phyloP scores from a whole-genome alignment of 495 filamentous ascomycete species.

The Podospora comata region DNA sequence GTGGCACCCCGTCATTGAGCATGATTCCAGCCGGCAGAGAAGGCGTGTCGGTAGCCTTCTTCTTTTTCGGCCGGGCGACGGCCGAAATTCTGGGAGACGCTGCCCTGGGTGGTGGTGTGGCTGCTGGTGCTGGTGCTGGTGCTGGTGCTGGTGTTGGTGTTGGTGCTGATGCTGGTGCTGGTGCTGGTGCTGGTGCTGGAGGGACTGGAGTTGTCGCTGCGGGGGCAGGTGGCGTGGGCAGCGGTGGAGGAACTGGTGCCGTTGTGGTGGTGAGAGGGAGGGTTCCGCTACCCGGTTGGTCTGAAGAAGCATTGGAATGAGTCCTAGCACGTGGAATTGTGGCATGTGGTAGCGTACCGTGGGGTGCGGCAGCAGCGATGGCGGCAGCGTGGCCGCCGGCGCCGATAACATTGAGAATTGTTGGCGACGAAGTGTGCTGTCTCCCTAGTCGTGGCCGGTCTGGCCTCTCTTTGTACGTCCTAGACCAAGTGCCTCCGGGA shows the following conservation, averaged over 20 bases:
- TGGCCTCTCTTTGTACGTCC: constrained; percentile 40
- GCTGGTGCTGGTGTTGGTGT: no score
- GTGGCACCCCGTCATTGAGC: constrained; percentile 80
- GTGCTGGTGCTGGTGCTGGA: constrained; percentile 42
- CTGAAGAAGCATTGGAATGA: constrained; percentile 51
- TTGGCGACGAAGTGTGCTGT: constrained; percentile 81
- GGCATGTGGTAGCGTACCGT: neutral
- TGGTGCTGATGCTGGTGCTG: constrained; percentile 34
- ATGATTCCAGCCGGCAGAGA: constrained; percentile 62
- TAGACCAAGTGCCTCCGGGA: constrained; percentile 60
- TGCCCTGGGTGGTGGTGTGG: constrained; percentile 58
- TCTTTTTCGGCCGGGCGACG: constrained; percentile 50
- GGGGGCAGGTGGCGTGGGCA: constrained; percentile 52
- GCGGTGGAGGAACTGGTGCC: constrained; percentile 54
- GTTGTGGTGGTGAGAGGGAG: constrained; percentile 28
- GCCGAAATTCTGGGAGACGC: constrained; percentile 54
- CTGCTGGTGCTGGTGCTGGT: constrained; percentile 27
- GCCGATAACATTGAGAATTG: constrained; percentile 47
- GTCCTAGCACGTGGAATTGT: neutral
- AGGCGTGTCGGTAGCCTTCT: constrained; percentile 50
- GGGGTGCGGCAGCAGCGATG: constrained; percentile 13
- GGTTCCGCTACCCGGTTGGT: constrained; percentile 35
- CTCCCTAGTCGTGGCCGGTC: constrained; percentile 59
- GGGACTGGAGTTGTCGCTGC: constrained; percentile 8
- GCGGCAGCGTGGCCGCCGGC: constrained; percentile 24